A percentile compares a stretch with the other conserved stretches of the same genome.
Conservation (phyloP, 2,329 filamentous ascomycete genomes). For the Knufia fluminis region DNA sequence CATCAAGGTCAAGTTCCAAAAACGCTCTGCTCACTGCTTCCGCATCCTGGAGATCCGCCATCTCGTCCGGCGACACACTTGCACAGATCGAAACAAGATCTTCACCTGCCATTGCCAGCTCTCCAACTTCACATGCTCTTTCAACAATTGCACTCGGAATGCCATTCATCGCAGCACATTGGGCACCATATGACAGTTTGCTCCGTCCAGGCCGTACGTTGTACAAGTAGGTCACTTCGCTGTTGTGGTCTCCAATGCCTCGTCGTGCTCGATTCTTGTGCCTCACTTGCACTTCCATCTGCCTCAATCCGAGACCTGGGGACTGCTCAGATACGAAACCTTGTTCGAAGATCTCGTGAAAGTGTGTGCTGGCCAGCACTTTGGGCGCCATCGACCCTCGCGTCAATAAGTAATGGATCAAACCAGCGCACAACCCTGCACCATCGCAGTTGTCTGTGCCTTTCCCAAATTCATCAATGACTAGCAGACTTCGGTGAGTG, state of each 20-base stretch:
- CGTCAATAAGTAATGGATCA: slow-evolving; percentile 48
- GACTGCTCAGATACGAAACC: slow-evolving; percentile 40
- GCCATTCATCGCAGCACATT: slow-evolving; percentile 79
- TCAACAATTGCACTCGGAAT: slow-evolving; percentile 63
- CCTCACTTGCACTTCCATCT: slow-evolving; percentile 46
- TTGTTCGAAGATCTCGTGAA: slow-evolving; percentile 49
- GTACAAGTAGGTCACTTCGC: slow-evolving; percentile 59
- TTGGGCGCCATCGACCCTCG: slow-evolving; percentile 45
- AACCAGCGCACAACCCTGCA: slow-evolving; percentile 53
- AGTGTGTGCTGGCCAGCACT: slow-evolving; percentile 54
- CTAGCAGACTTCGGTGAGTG: slow-evolving; percentile 65
- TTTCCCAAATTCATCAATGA: slow-evolving; percentile 89
- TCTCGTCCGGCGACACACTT: slow-evolving; percentile 54
- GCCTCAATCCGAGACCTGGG: slow-evolving; percentile 42
- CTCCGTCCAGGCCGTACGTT: slow-evolving; percentile 58
- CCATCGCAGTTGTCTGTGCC: slow-evolving; percentile 53
- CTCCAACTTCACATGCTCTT: slow-evolving; percentile 64
- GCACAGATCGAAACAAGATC: slow-evolving; percentile 67
- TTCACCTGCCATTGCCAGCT: slow-evolving; percentile 60
- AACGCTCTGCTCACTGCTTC: slow-evolving; percentile 25
- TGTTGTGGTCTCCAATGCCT: slow-evolving; percentile 26
- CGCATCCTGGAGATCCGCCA: slow-evolving; percentile 57
- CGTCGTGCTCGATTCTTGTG: not conserved
- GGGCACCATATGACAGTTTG: slow-evolving; percentile 72
- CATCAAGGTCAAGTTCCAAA: slow-evolving; percentile 13